Percentiles rank a stretch among this genome's conserved stretches.
These are phyloP conservation scores for Suhomyces prunicola DNA, from an alignment of 805 yeast genomes.

Conservation along the genomic window DNA sequence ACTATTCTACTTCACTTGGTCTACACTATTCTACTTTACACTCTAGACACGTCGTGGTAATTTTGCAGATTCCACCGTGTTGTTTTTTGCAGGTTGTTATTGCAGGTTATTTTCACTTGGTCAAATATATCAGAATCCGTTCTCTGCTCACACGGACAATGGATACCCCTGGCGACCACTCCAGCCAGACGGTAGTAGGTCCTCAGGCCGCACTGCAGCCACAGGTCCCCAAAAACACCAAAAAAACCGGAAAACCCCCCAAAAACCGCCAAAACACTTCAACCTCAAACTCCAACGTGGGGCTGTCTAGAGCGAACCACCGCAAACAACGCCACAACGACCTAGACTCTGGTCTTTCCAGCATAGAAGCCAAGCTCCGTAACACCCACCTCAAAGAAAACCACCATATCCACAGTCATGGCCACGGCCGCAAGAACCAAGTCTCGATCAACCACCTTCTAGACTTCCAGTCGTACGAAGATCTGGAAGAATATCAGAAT, in stretches of 20 bases:
- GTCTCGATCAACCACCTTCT: slow-evolving; percentile 63
- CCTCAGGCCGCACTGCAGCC: neutral
- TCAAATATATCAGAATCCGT: too few relatives aligned
- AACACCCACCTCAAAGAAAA: neutral
- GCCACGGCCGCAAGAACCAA: slow-evolving; percentile 32
- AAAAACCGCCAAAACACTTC: neutral
- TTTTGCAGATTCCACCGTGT: neutral
- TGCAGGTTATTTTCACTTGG: too few relatives aligned
- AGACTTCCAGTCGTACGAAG: slow-evolving; percentile 48
- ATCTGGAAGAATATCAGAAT: slow-evolving; percentile 34
- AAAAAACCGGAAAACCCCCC: neutral
- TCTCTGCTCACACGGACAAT: neutral
- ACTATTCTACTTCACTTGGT: too few relatives aligned
- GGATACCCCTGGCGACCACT: neutral
- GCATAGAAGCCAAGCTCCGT: neutral
- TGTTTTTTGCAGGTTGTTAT: too few relatives aligned
- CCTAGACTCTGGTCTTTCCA: neutral
- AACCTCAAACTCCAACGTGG: neutral
- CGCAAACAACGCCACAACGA: neutral
- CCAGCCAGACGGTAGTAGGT: neutral
- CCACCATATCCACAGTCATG: slow-evolving; percentile 8
- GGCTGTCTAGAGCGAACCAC: neutral
- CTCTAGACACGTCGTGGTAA: neutral
- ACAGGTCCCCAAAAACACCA: neutral
- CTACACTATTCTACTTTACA: too few relatives aligned